These are phyloP conservation scores for Cichorium intybus DNA, from an alignment of 140 eudicot species.

Conservation along the genomic window DNA sequence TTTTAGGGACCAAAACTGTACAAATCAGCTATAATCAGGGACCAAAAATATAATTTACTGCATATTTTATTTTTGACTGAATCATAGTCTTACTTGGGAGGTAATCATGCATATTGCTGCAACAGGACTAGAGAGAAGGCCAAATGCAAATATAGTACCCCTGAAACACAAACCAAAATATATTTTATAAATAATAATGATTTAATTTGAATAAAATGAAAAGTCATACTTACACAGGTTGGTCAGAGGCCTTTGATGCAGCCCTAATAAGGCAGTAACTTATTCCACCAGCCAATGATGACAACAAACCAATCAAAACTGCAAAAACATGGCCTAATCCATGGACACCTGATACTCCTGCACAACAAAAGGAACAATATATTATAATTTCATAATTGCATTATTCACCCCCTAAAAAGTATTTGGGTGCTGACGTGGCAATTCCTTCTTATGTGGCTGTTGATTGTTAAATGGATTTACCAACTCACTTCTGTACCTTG, in stretches of 20 bases:
- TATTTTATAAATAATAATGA: neutral
- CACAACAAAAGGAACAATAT: slow-evolving; percentile 11
- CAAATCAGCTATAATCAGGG: too few species aligned
- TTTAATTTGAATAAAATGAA: neutral
- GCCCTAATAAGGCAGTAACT: slow-evolving; percentile 61
- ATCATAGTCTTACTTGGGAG: slow-evolving; percentile 49
- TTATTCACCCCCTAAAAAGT: neutral
- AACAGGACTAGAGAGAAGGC: slow-evolving; percentile 49
- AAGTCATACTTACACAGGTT: slow-evolving; percentile 63
- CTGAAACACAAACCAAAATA: slow-evolving; percentile 35
- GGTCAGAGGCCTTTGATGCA: slow-evolving; percentile 77
- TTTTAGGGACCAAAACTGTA: too few species aligned
- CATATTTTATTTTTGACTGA: neutral
- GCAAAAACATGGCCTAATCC: slow-evolving; percentile 44
- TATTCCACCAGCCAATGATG: slow-evolving; percentile 65
- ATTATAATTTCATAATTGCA: neutral
- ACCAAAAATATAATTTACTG: too few species aligned
- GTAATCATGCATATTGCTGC: slow-evolving; percentile 55
- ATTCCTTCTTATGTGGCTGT: neutral
- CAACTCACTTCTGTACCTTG: slow-evolving; percentile 65
- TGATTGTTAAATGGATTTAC: slow-evolving; percentile 9
- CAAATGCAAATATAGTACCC: slow-evolving; percentile 62
- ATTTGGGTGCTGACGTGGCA: neutral
- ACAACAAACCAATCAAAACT: slow-evolving; percentile 51
- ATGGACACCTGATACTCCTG: slow-evolving; percentile 32